Conservation (phyloP, 345 rosid genomes). For the Eucalyptus sp. region DNA sequence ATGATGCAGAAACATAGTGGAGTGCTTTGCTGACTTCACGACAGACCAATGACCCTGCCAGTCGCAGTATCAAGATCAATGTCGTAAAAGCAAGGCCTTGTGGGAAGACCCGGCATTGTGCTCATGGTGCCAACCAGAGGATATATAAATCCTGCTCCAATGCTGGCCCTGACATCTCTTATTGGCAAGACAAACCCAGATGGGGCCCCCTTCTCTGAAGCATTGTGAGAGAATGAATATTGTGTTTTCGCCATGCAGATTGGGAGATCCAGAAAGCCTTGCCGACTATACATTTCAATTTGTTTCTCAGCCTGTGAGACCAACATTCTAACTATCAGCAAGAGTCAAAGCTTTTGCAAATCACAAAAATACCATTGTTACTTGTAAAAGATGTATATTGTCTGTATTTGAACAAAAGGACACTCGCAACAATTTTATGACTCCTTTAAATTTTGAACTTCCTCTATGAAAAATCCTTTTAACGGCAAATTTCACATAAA, state of each 20-base stretch:
- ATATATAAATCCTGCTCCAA: conserved; percentile 94
- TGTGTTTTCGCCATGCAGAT: conserved; percentile 99
- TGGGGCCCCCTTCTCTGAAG: conserved; percentile 84
- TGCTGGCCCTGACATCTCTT: conserved; percentile 92
- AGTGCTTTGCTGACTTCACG: conserved; percentile 13
- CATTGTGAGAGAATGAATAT: conserved; percentile 84
- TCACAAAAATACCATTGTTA: neutral
- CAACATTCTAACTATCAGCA: neutral
- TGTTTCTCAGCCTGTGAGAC: conserved; percentile 87
- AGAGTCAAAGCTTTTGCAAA: neutral
- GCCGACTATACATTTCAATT: conserved; percentile 84
- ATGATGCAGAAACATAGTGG: neutral
- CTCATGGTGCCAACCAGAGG: conserved; percentile 96
- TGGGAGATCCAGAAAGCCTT: conserved; percentile 88
- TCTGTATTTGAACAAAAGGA: neutral
- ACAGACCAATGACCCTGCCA: conserved; percentile 84
- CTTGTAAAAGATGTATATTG: neutral
- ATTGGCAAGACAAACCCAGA: conserved; percentile 70
- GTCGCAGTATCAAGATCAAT: conserved; percentile 75
- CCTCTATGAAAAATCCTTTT: neutral
- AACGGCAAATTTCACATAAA: neutral
- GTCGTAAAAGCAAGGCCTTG: conserved; percentile 95
- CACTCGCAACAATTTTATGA: neutral
- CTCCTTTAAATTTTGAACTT: neutral
- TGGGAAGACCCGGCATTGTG: conserved; percentile 98